These are phyloP conservation scores for Backusella mclennaniae DNA, from an alignment of 192 early-diverging fungal species.

Conservation along the genomic window DNA sequence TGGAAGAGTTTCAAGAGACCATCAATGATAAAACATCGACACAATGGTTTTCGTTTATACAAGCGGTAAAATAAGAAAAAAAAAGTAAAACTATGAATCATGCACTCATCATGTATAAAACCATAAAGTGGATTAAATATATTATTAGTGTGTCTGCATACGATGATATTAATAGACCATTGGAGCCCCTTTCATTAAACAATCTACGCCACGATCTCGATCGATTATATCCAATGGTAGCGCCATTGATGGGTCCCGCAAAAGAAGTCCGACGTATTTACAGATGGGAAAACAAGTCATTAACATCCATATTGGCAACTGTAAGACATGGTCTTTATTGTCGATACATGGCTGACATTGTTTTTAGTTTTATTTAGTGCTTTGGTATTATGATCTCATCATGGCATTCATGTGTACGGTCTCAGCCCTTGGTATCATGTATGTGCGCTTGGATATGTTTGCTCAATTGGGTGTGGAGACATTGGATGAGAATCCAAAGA, in stretches of 20 bases:
- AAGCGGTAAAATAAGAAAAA: conserved; percentile 17
- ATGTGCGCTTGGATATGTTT: conserved; percentile 3
- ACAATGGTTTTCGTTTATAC: conserved; percentile 20
- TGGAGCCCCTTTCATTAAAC: conserved; percentile 21
- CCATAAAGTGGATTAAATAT: conserved; percentile 12
- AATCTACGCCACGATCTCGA: conserved; percentile 13
- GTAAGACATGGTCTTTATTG: background rate
- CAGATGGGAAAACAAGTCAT: conserved; percentile 28
- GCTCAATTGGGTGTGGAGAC: conserved; percentile 7
- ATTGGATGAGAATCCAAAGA: background rate
- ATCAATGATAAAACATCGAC: background rate
- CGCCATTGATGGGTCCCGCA: conserved; percentile 7
- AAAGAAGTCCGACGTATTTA: conserved; percentile 14
- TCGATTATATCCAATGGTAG: conserved; percentile 14
- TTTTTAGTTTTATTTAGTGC: conserved; percentile 15
- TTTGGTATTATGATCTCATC: conserved; percentile 31
- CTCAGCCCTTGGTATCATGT: background rate
- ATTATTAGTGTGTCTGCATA: conserved; percentile 14
- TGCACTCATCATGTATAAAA: background rate
- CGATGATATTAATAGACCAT: conserved; percentile 14
- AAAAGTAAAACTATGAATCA: background rate
- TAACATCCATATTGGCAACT: conserved; percentile 7
- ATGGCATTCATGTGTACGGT: conserved; percentile 5
- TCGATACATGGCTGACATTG: background rate
- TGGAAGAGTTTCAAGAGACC: background rate